A percentile compares a stretch with the other conserved stretches of the same genome.
phyloP scores from a whole-genome alignment of 768 basidiomycete genomes.

The Coprinopsis marcescibilis region DNA sequence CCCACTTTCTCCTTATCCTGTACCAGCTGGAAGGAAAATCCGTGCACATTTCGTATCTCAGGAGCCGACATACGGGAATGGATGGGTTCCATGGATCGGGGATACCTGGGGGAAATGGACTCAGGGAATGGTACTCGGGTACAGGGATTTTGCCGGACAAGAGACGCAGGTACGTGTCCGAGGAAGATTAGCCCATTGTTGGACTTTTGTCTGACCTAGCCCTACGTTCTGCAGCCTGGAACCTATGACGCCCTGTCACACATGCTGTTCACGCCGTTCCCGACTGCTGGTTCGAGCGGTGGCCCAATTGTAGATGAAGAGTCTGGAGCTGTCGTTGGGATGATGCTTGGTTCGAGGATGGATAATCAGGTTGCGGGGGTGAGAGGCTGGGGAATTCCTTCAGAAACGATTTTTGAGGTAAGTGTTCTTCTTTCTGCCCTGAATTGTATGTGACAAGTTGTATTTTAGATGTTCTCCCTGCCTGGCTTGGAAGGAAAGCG shows the following conservation, averaged over 20 bases:
- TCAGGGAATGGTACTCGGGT: constrained; percentile 45
- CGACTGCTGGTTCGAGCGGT: constrained; percentile 62
- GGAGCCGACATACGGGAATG: constrained; percentile 29
- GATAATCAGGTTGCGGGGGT: constrained; percentile 48
- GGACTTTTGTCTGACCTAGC: too few species aligned
- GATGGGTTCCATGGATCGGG: constrained; percentile 48
- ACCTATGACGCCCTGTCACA: constrained; percentile 63
- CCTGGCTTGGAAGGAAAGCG: constrained; percentile 38
- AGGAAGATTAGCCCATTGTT: too few species aligned
- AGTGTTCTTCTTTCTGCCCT: background rate
- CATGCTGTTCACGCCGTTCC: constrained; percentile 47
- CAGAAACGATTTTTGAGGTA: constrained; percentile 62
- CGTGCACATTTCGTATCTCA: constrained; percentile 51
- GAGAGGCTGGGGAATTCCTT: constrained; percentile 57
- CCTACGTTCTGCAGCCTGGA: constrained; percentile 51
- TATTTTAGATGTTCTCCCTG: constrained; percentile 45
- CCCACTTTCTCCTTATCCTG: constrained; percentile 61
- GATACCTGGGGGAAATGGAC: constrained; percentile 53
- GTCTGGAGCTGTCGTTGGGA: constrained; percentile 58
- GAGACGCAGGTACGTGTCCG: constrained; percentile 48
- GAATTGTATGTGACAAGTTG: background rate
- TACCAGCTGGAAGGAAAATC: constrained; percentile 37
- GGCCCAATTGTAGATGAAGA: constrained; percentile 61
- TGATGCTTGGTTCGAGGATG: constrained; percentile 57
- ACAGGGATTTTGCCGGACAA: constrained; percentile 53